Conservation (phyloP, 805 yeast species). For the Trichomonascus vanleenenianus region DNA sequence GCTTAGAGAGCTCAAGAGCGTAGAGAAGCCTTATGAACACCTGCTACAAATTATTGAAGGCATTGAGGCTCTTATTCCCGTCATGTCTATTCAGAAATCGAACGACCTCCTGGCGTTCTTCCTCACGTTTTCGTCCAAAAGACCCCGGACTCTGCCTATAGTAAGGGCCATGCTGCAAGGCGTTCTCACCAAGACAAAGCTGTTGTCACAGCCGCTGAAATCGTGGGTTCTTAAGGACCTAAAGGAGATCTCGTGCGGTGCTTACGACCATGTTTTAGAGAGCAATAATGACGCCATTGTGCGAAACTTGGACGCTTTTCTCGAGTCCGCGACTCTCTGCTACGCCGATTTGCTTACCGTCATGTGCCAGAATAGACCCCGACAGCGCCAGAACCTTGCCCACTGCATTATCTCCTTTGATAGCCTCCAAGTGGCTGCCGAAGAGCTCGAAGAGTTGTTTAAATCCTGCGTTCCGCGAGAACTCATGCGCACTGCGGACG, state of each 20-base stretch:
- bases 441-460: constrained; percentile 48
- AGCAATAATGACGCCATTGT: constrained; percentile 20
- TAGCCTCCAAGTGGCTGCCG: constrained; percentile 68
- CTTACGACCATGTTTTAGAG: constrained; percentile 27
- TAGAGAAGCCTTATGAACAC: constrained; percentile 16
- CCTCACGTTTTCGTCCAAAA: constrained; percentile 22
- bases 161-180: constrained; percentile 23
- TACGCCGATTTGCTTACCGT: constrained; percentile 41
- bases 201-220: constrained; percentile 11
- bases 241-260: constrained; percentile 35
- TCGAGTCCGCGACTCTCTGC: constrained; percentile 29
- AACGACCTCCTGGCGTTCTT: constrained; percentile 27
- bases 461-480: constrained; percentile 14
- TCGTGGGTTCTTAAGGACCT: constrained; percentile 34
- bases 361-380: constrained; percentile 62
- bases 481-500: constrained; percentile 1
- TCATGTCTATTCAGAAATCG: constrained; percentile 17
- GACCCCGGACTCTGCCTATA: constrained; percentile 20
- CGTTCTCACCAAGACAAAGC: constrained; percentile 3
- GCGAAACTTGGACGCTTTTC: constrained; percentile 25
- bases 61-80: constrained; percentile 12
- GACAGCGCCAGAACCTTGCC: constrained; percentile 71
- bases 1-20: constrained; percentile 16
- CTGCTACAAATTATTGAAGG: constrained; percentile 14
- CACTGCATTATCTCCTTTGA: constrained; percentile 60